phyloP scores from a whole-genome alignment of 2,329 filamentous ascomycete species.

The Zarea fungicola region DNA sequence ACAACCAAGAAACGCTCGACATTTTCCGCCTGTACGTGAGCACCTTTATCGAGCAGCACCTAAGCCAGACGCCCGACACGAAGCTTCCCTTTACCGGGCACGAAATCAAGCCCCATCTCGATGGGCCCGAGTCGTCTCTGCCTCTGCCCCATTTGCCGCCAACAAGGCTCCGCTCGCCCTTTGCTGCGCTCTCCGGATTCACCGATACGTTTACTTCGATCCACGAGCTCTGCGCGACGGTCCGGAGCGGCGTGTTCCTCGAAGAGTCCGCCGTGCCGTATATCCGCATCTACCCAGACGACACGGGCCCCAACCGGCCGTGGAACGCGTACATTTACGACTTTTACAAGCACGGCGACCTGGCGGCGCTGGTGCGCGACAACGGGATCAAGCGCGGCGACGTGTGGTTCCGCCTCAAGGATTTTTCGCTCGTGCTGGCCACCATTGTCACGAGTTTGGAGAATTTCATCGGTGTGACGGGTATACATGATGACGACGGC shows the following conservation, averaged over 20 bases:
- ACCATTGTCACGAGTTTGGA: slow-evolving; percentile 65
- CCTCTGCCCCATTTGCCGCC: slow-evolving; percentile 27
- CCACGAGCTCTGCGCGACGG: slow-evolving; percentile 60
- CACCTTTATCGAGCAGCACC: slow-evolving; percentile 62
- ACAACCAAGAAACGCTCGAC: slow-evolving; percentile 61
- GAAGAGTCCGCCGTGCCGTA: slow-evolving; percentile 70
- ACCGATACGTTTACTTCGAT: slow-evolving; percentile 60
- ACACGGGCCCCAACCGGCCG: slow-evolving; percentile 39
- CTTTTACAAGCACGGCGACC: slow-evolving; percentile 70
- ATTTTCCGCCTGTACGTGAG: slow-evolving; percentile 65
- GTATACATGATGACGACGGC: slow-evolving; percentile 37
- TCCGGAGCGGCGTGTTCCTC: slow-evolving; percentile 65
- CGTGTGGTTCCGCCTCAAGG: slow-evolving; percentile 58
- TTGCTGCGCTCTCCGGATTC: slow-evolving; percentile 66
- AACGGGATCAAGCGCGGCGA: slow-evolving; percentile 64
- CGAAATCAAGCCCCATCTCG: slow-evolving; percentile 13
- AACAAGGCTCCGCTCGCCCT: slow-evolving; percentile 56
- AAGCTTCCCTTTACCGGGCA: slow-evolving; percentile 51
- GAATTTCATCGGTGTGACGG: slow-evolving; percentile 49
- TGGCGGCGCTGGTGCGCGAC: slow-evolving; percentile 35
- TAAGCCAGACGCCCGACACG: slow-evolving; percentile 44
- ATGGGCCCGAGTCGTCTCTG: neutral
- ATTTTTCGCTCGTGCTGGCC: slow-evolving; percentile 49
- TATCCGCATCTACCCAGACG: slow-evolving; percentile 55
- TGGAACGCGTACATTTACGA: slow-evolving; percentile 68